Evolutionary conservation across 306 rosid species (phyloP), one percentile per base, ranked within the genome.

Genomic region (Morella rubra): DNA sequence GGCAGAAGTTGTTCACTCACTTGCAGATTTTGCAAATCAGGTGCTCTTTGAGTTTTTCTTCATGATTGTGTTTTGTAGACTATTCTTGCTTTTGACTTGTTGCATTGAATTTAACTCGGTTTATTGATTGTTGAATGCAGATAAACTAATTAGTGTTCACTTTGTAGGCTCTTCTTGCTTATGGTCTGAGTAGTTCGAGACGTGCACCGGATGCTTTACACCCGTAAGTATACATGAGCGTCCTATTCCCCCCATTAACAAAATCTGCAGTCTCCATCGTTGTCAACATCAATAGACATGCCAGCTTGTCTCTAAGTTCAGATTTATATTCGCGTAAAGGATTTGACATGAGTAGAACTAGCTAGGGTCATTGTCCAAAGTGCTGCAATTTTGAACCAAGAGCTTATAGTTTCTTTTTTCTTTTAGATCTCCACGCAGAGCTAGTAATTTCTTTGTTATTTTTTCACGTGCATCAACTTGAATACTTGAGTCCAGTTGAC

Each of bases 161-260:
- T 44, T 89, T 91, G 85, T 86, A 96, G 99, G 98, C 89, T 0
- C 94, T 96, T 59, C 98, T 96, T 84, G 98, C 99, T 71, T 96
- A 96, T 70, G 99, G 99, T 77, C 88, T 96, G 80, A 82, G 83
- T 84, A 96, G 99, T 89, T 96, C 99, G 71, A 91, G 98, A 79
- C 98, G 99, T 60, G 99, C 99, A 64, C 99, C 99, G 11, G 99
- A 96, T 85, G 98, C 98, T 74, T 71, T 92, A 51, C 99, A 96
- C 80, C 98, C 98, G 99, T 96, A 81, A 92, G 99, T 88, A 42
- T 74, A 42, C 62, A 5, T 68, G 73, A 72, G 37, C 79, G 44
- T 7, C 37, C 44, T 51, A 56, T 72, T 2, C 47, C 5, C 62
- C 22, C 49, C 13, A 62, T 51, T 45, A 5, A n/a, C 56, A 50